Evolutionary conservation across 352 stramenopile genomes (phyloP), one percentile per base, ranked within the genome.

Genomic region (Phytophthora boehmeriae): DNA sequence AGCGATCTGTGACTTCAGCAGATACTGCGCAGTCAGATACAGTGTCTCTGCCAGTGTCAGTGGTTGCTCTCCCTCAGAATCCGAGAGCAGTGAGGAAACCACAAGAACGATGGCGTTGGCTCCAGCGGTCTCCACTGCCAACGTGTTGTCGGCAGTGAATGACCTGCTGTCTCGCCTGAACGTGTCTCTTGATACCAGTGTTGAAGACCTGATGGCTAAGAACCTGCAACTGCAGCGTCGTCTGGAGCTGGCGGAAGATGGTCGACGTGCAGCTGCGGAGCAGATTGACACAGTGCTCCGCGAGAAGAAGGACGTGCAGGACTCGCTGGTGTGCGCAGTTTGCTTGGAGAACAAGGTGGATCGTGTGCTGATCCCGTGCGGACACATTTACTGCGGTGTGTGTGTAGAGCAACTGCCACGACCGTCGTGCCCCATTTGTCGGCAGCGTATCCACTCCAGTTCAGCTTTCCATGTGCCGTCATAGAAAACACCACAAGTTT

Each of bases 341-440:
- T 95, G 87, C 54, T 71, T 95, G 17, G 87, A 95, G 59, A 82
- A 86, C 61, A 74, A 89, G 41, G 87, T 95, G 48, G 73, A 95
- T 48, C 79, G 83, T 57, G 85, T 95, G 59, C 68, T 95, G 20
- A 85, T 93, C 27, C 85, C 87, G 22, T 94, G 87, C 32, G 87
- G 85, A 27, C 85, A 95, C 69, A 91, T 93, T 34, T 93, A 93
- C 63, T 95, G 85, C 63, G 60, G 66, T 11, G 57, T 49, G n/a
- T 95, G 87, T 48, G 69, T 93, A 17, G 56, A 76, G 36, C 82
- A 75, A 8, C 62, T 95, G 17, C 83, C 78, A 14, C 78, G 75
- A 9, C 76, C 67, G 3, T 83, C 80, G 56, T 95, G 86, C 39
- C 86, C 86, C 23, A 78, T 93, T 35, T 93, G 86, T 35, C 78